Evolutionary conservation across 139 green algal species (phyloP).

Genomic region (Coelastrella sp.): DNA sequence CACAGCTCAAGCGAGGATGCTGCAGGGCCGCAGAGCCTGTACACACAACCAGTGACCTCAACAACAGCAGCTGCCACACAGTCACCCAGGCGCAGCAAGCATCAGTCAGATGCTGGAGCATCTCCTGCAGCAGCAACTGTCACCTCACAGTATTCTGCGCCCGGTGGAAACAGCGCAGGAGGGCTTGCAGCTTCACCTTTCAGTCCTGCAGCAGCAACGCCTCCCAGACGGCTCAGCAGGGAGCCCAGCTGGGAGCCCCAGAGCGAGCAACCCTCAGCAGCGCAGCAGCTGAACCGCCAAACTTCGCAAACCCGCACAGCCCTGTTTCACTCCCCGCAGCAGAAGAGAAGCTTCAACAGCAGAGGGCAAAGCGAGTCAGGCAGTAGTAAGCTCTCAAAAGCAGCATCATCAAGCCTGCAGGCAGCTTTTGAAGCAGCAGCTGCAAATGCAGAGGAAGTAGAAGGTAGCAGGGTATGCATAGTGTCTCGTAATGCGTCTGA

Average conservation of each 20-base stretch:
- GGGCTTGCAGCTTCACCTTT: background rate
- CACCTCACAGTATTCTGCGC: no score
- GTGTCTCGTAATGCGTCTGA: background rate
- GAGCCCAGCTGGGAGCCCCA: background rate
- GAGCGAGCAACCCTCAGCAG: background rate
- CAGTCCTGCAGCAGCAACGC: background rate
- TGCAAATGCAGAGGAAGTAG: background rate
- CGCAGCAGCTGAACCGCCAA: background rate
- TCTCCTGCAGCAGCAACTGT: background rate
- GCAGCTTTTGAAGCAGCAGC: constrained; percentile 31
- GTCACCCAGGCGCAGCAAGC: background rate
- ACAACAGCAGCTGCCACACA: background rate
- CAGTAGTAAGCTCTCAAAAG: background rate
- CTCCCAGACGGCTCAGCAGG: background rate
- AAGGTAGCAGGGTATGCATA: constrained; percentile 5
- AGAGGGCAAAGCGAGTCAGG: background rate
- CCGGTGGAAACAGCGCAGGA: background rate
- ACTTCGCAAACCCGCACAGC: background rate
- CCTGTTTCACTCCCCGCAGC: constrained; percentile 40
- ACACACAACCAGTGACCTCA: background rate
- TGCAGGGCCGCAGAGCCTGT: no score
- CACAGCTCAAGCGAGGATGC: background rate
- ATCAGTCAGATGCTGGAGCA: constrained; percentile 7
- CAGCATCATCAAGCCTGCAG: background rate
- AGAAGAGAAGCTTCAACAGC: background rate